Evolutionary conservation across 805 yeast species (phyloP).

Genomic region (Candida sithepensis): DNA sequence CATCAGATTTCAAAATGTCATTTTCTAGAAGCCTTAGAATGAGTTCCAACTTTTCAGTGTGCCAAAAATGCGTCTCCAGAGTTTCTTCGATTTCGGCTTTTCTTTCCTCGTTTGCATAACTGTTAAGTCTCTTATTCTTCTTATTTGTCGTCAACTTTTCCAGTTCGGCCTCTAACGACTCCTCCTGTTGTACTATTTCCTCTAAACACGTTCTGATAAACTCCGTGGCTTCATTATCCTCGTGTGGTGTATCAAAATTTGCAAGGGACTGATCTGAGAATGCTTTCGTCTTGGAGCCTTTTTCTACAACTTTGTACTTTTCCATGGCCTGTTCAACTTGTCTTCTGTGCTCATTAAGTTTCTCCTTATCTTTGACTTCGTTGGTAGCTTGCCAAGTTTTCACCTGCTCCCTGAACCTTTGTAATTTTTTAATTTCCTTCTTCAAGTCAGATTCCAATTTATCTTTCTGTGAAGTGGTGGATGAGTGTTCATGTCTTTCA

Average conservation of each 20-base stretch:
- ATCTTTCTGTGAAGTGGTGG: constrained; percentile 50
- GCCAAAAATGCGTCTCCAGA: constrained; percentile 74
- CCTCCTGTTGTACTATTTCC: constrained; percentile 76
- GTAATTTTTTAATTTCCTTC: constrained; percentile 58
- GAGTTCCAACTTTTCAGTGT: constrained; percentile 72
- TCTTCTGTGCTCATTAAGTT: constrained; percentile 43
- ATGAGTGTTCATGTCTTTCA: constrained; percentile 49
- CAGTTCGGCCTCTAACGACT: constrained; percentile 68
- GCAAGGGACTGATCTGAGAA: constrained; percentile 56
- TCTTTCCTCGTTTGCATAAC: constrained; percentile 41
- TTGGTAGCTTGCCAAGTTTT: constrained; percentile 56
- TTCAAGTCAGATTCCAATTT: constrained; percentile 54
- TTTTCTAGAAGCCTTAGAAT: constrained; percentile 74
- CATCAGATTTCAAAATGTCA: constrained; percentile 72
- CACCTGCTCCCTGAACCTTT: constrained; percentile 56
- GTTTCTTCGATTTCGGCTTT: constrained; percentile 59
- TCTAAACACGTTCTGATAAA: constrained; percentile 72
- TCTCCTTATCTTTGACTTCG: constrained; percentile 44
- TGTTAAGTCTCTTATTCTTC: constrained; percentile 44
- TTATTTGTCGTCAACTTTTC: constrained; percentile 47
- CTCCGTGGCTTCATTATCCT: constrained; percentile 65
- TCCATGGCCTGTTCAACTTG: constrained; percentile 51
- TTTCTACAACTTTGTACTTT: constrained; percentile 56
- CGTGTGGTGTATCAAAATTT: constrained; percentile 54
- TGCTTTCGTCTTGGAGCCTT: constrained; percentile 53